Evolutionary conservation across 805 yeast species (phyloP).

Genomic region (Ogataea nitratoaversa): DNA sequence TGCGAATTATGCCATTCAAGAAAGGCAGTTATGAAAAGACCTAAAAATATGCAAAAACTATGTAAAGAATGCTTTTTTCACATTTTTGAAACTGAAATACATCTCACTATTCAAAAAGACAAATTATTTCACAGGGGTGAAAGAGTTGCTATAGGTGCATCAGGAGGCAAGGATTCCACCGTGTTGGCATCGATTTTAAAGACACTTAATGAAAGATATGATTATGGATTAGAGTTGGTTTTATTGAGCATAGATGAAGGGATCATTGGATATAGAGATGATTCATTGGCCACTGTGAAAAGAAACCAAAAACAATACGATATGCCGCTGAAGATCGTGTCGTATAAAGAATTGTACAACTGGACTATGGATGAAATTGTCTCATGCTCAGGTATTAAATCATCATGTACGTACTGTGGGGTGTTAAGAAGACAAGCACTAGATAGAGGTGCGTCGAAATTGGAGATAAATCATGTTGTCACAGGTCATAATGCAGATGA

Average conservation of each 20-base stretch:
- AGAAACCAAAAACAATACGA: slow-evolving; percentile 75
- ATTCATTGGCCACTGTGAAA: slow-evolving; percentile 93
- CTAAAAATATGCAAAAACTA: slow-evolving; percentile 83
- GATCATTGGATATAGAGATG: slow-evolving; percentile 94
- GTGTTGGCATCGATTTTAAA: slow-evolving; percentile 87
- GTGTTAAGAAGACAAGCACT: slow-evolving; percentile 94
- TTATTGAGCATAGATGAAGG: slow-evolving; percentile 93
- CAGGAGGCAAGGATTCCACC: slow-evolving; percentile 98
- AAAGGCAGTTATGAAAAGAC: slow-evolving; percentile 85
- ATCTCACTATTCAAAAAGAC: slow-evolving; percentile 73
- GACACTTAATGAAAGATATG: slow-evolving; percentile 78
- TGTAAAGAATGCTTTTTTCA: slow-evolving; percentile 88
- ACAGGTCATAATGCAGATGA: slow-evolving; percentile 99
- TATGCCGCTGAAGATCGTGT: slow-evolving; percentile 44
- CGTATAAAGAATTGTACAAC: slow-evolving; percentile 83
- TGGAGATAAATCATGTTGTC: slow-evolving; percentile 84
- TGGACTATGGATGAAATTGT: slow-evolving; percentile 99
- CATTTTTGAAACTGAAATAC: slow-evolving; percentile 94
- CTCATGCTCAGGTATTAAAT: slow-evolving; percentile 86
- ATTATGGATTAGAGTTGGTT: slow-evolving; percentile 83
- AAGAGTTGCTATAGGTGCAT: slow-evolving; percentile 92
- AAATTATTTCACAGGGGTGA: slow-evolving; percentile 77
- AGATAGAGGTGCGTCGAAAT: slow-evolving; percentile 89
- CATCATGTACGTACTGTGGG: slow-evolving; percentile 97
- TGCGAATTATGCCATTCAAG: slow-evolving; percentile 84